Evolutionary conservation across 768 basidiomycete genomes (phyloP).

Genomic region (Leccinum boreale): DNA sequence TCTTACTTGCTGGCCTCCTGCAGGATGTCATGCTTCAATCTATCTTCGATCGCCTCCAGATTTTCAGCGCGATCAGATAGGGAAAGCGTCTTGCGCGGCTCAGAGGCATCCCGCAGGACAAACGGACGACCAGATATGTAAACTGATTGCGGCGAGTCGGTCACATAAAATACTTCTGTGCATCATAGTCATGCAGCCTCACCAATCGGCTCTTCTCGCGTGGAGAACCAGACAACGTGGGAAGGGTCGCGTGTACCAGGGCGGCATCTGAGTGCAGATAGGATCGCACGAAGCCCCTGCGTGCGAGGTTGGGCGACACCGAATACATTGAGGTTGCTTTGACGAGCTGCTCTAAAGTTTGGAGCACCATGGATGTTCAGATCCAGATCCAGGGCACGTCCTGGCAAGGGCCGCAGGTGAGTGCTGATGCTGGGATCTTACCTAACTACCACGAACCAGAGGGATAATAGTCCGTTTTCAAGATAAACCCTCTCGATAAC

Average conservation of each 20-base stretch:
- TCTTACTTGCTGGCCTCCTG: constrained; percentile 70
- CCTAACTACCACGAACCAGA: constrained; percentile 46
- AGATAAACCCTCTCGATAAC: constrained; percentile 81
- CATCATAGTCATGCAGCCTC: constrained; percentile 25
- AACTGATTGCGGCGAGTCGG: constrained; percentile 35
- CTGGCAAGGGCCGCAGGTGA: constrained; percentile 35
- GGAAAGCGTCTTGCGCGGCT: constrained; percentile 73
- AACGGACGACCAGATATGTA: constrained; percentile 92
- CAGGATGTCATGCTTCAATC: constrained; percentile 89
- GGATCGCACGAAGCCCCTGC: constrained; percentile 84
- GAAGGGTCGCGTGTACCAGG: constrained; percentile 61
- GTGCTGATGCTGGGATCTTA: not conserved
- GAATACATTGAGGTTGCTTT: constrained; percentile 83
- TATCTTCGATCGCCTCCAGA: constrained; percentile 85
- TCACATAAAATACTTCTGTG: not conserved
- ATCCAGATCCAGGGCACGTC: constrained; percentile 86
- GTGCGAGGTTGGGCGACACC: constrained; percentile 95
- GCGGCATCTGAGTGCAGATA: constrained; percentile 77
- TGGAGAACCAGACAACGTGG: constrained; percentile 93
- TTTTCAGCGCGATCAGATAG: constrained; percentile 94
- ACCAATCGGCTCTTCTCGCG: constrained; percentile 94
- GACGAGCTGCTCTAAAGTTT: constrained; percentile 84
- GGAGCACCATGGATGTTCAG: constrained; percentile 92
- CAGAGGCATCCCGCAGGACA: constrained; percentile 83
- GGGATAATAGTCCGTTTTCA: constrained; percentile 91